These are phyloP conservation scores for Thalassiosira mediterranea DNA, from an alignment of 352 stramenopile species.

Conservation along the genomic window DNA sequence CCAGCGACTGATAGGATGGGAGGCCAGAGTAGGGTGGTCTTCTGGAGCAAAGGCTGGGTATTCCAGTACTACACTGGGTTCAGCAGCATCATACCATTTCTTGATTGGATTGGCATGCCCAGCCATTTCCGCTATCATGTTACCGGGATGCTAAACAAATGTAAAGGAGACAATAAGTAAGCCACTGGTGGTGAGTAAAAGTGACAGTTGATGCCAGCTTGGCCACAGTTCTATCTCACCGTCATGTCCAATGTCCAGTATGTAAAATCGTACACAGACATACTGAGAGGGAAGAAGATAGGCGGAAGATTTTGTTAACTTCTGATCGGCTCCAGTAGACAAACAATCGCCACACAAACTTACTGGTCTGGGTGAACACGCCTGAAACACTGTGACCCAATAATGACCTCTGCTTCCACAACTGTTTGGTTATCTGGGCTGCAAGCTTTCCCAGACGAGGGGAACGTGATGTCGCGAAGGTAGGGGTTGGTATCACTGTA, in stretches of 20 bases:
- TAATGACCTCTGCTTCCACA: conserved; percentile 46
- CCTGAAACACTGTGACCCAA: conserved; percentile 52
- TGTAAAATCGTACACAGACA: conserved; percentile 67
- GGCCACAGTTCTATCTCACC: too few species aligned
- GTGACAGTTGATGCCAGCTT: too few species aligned
- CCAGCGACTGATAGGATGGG: conserved; percentile 51
- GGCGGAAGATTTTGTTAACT: too few species aligned
- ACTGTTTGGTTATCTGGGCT: conserved; percentile 18
- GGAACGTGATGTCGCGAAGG: conserved; percentile 59
- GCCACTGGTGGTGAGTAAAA: too few species aligned
- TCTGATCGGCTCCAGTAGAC: too few species aligned
- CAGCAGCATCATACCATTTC: conserved; percentile 58
- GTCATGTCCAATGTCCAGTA: conserved; percentile 61
- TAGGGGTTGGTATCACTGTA: conserved; percentile 53
- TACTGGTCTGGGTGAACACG: conserved; percentile 61
- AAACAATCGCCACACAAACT: too few species aligned
- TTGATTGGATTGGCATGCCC: conserved; percentile 54
- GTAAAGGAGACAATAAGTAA: too few species aligned
- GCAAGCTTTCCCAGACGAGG: conserved; percentile 38
- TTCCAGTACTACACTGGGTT: conserved; percentile 34
- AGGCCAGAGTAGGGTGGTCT: conserved; percentile 24
- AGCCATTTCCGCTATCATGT: conserved; percentile 57
- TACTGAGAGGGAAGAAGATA: conserved; percentile 2
- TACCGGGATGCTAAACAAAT: conserved; percentile 51
- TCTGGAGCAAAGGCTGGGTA: conserved; percentile 33